Evolutionary conservation across 2,329 filamentous ascomycete species (phyloP), one percentile per base, ranked within the genome.

Genomic region (Ophiostoma novo-ulmi): DNA sequence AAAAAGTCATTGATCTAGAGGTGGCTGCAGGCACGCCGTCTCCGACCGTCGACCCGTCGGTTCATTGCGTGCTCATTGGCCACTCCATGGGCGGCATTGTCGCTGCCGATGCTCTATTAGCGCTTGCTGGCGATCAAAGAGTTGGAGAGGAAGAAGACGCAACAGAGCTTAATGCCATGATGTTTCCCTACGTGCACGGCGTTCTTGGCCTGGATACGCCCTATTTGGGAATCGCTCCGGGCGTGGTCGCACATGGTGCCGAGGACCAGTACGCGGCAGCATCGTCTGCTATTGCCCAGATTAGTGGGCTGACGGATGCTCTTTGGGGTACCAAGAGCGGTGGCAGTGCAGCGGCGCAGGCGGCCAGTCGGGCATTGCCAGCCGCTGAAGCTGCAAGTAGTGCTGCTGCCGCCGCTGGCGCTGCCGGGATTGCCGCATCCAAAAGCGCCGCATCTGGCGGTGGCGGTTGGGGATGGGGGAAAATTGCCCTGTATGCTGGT

Each of bases 21-120:
- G 94, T 97, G 71, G 88, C 86, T 38, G 91, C 91, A 75, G 85
- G 85, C 65, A 94, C 93, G 0, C 87, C 91, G 1, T 94, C 91
- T 5, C 94, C 94, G 0, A 97, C 92, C 0, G 85, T 97, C 73
- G 92, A 96, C 73, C 93, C 93, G 5, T 93, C 90, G 0, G 92
- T 97, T 26, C 89, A 89, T 76, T 90, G 91, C 38, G 85, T 97
- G 66, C 85, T 97, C 20, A 82, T 96, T 71, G 94, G 94, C 35
- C 94, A 97, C 79, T 94, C 91, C 10, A 97, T 91, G 91, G 91
- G 91, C 75, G 95, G 95, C 75, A 97, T 98, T 76, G 93, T 98
- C 66, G 94, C 93, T 13, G 94, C 93, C 44, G 95, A 98, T 78
- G 91, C 93, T 17, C 84, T 94, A 73, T 87, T 97, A 75, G 85